Percentiles rank a stretch among this genome's conserved stretches.
These are phyloP conservation scores for Tuber microsphaerosporum DNA, from an alignment of 495 filamentous ascomycete genomes.

Conservation along the genomic window DNA sequence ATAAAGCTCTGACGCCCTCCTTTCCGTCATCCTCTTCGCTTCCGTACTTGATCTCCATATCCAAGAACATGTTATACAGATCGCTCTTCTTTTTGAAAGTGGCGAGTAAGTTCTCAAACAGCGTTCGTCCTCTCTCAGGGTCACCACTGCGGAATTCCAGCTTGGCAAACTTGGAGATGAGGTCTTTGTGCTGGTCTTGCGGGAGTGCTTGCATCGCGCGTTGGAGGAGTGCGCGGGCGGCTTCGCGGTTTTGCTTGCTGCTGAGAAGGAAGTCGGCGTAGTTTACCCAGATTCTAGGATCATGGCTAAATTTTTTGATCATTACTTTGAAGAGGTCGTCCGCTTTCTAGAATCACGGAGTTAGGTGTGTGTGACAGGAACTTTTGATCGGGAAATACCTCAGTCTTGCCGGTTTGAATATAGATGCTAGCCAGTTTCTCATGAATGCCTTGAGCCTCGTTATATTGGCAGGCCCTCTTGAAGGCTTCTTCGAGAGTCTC, in stretches of 20 bases:
- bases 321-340: slow-evolving; percentile 79
- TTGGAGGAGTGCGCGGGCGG: slow-evolving; percentile 70
- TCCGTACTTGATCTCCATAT: slow-evolving; percentile 62
- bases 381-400: slow-evolving; percentile 42
- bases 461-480: slow-evolving; percentile 87
- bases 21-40: slow-evolving; percentile 21
- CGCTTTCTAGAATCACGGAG: slow-evolving; percentile 58
- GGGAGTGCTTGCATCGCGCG: slow-evolving; percentile 81
- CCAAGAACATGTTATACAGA: slow-evolving; percentile 83
- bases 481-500: slow-evolving; percentile 82
- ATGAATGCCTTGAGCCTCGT: slow-evolving; percentile 83
- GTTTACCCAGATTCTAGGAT: slow-evolving; percentile 78
- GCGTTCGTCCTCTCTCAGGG: slow-evolving; percentile 82
- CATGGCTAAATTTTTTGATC: slow-evolving; percentile 71
- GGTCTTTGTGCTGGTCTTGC: slow-evolving; percentile 60
- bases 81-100: slow-evolving; percentile 83
- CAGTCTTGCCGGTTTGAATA: slow-evolving; percentile 77
- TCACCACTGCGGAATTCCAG: slow-evolving; percentile 87
- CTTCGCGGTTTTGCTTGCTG: slow-evolving; percentile 55
- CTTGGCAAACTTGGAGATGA: slow-evolving; percentile 75
- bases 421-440: slow-evolving; percentile 87
- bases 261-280: slow-evolving; percentile 76
- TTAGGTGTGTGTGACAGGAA: slow-evolving; percentile 40
- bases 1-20: slow-evolving; percentile 42
- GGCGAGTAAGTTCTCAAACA: slow-evolving; percentile 80